Evolutionary conservation across 2,329 filamentous ascomycete genomes (phyloP).

Genomic region (Neodidymelliopsis sp.): DNA sequence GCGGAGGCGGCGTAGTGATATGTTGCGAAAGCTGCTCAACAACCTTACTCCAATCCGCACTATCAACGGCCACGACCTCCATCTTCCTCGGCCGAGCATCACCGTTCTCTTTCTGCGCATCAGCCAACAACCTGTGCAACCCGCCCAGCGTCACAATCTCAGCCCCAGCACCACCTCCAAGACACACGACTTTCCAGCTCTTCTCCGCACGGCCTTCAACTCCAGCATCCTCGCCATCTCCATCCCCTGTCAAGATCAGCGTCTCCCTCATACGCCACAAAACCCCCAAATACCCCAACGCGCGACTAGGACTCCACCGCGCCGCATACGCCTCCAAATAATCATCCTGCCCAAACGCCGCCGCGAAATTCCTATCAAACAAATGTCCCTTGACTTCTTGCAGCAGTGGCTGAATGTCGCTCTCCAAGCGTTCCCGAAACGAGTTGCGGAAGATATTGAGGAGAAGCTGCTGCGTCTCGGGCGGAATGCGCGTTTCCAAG

Average conservation of each 20-base stretch:
- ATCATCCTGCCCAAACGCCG: conserved; percentile 76
- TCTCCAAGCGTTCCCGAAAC: conserved; percentile 57
- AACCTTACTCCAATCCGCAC: conserved; percentile 77
- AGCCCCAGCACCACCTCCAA: conserved; percentile 71
- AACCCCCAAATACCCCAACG: conserved; percentile 79
- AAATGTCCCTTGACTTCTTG: conserved; percentile 87
- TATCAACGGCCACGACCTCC: conserved; percentile 75
- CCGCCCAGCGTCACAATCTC: conserved; percentile 71
- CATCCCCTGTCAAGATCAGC: not conserved
- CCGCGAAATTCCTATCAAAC: conserved; percentile 82
- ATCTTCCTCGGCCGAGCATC: conserved; percentile 4
- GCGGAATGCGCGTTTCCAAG: conserved; percentile 48
- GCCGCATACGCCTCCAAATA: conserved; percentile 84
- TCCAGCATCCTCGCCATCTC: not conserved
- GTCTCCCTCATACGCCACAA: conserved; percentile 52
- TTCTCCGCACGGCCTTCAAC: not conserved
- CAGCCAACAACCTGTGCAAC: conserved; percentile 53
- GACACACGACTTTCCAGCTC: conserved; percentile 58
- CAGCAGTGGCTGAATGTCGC: conserved; percentile 64
- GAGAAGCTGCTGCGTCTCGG: conserved; percentile 71
- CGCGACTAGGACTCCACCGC: conserved; percentile 87
- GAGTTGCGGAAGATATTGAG: conserved; percentile 76
- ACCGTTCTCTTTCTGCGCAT: conserved; percentile 3
- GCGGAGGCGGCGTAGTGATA: conserved; percentile 60
- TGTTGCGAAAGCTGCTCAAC: conserved; percentile 64